Evolutionary conservation across 768 basidiomycete genomes (phyloP).

Genomic region (Suillus subaureus): DNA sequence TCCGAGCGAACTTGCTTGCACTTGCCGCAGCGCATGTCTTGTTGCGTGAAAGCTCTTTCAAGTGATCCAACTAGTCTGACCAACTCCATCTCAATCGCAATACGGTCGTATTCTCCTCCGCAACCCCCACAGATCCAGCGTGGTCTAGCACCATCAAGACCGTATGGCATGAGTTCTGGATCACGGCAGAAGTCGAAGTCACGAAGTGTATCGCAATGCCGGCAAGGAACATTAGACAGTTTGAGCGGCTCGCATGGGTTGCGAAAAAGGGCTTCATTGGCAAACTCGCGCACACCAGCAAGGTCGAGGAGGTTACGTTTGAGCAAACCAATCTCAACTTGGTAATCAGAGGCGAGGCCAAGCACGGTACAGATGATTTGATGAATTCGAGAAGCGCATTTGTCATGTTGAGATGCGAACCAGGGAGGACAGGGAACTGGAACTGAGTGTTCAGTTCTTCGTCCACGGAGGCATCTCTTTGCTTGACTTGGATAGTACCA

Average conservation of each 20-base stretch:
- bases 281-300: slow-evolving; percentile 84
- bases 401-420: slow-evolving; percentile 74
- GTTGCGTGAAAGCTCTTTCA: slow-evolving; percentile 78
- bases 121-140: slow-evolving; percentile 77
- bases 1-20: slow-evolving; percentile 92
- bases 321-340: slow-evolving; percentile 84
- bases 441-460: slow-evolving; percentile 58
- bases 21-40: slow-evolving; percentile 86
- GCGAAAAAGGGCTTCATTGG: slow-evolving; percentile 79
- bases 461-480: slow-evolving; percentile 61
- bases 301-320: slow-evolving; percentile 90
- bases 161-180: slow-evolving; percentile 71
- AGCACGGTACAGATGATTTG: slow-evolving; percentile 86
- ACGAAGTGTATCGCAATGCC: slow-evolving; percentile 78
- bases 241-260: slow-evolving; percentile 92
- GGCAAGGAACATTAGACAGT: slow-evolving; percentile 85
- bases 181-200: slow-evolving; percentile 98
- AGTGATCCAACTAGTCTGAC: slow-evolving; percentile 73
- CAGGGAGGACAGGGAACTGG: slow-evolving; percentile 84
- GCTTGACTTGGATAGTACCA: slow-evolving; percentile 58
- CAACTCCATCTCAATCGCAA: slow-evolving; percentile 82
- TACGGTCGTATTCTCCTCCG: slow-evolving; percentile 86
- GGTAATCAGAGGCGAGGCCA: slow-evolving; percentile 75
- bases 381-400: slow-evolving; percentile 88
- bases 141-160: slow-evolving; percentile 45